Evolutionary conservation across 2,329 filamentous ascomycete genomes (phyloP), one percentile per base, ranked within the genome.

Genomic region (Apiospora arundinis): DNA sequence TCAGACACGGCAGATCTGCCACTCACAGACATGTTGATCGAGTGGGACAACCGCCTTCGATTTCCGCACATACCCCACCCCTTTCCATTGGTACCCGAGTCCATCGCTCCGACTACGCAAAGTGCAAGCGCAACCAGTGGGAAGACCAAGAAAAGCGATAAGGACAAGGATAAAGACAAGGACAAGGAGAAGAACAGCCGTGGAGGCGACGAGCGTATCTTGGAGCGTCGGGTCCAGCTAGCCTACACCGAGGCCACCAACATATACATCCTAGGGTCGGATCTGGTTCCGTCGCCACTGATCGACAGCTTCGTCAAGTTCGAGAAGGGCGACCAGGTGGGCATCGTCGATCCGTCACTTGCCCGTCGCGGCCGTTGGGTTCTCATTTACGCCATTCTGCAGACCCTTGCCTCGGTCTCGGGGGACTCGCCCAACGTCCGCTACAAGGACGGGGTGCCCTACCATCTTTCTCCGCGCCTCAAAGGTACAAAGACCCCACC

Each of bases 51-150:
- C 73, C 85, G 85, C 69, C 83, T 89, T 74, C 85, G 86, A 9
- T 91, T 89, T 76, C 91, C 91, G 4, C 90, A 92, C 72, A 89
- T 93, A 63, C 88, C 91, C 0, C 87, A 92, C 72, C 91, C 92
- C 0, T 92, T 91, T 74, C 90, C 91, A 0, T 80, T 92, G 0
- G 84, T 92, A 3, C 91, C 92, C 1, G 83, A 88, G 60, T 85
- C 86, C 0, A 84, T 85, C 44, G 79, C 82, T 1, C 79, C 83
- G 0, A 74, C 74, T 12, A 56, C 74, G 5, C 48, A 75, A 6
- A 63, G 56, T 42, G 72, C 18, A 25, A 32, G 9, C 37, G 6
- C 70, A 37, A 70, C 72, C n/a, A 78, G 78, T 46, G 79, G 79
- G 37, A 77, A 72, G 67, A 75, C 72, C 56, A 83, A 80, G 71